phyloP scores from a whole-genome alignment of 2,329 filamentous ascomycete species.

The Alternaria burnsii region DNA sequence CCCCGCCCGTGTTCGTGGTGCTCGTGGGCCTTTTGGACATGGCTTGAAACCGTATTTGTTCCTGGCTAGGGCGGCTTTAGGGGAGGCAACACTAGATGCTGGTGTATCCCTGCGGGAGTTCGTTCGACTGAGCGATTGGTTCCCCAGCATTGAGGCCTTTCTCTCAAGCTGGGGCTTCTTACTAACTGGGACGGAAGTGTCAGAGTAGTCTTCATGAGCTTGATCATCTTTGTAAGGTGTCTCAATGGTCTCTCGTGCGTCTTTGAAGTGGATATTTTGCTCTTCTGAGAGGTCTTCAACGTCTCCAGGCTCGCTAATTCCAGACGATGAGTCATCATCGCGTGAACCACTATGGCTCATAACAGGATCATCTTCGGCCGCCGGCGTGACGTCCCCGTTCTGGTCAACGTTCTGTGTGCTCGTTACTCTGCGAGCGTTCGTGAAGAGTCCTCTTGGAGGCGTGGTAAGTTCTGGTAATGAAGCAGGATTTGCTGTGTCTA shows the following conservation, averaged over 20 bases:
- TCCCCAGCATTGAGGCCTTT: background rate
- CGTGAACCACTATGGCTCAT: background rate
- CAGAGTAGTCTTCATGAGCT: background rate
- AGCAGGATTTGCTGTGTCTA: background rate
- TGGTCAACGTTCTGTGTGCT: background rate
- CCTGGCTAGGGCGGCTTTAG: background rate
- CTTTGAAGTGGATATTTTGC: background rate
- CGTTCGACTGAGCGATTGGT: background rate
- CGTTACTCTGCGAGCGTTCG: background rate
- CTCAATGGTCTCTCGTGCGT: background rate
- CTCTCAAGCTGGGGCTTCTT: background rate
- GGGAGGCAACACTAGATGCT: background rate
- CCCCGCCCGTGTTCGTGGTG: background rate
- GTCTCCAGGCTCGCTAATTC: background rate
- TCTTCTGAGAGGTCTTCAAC: fast-evolving
- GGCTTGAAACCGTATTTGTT: background rate
- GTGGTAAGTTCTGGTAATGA: background rate
- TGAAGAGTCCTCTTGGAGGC: background rate
- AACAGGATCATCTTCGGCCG: background rate
- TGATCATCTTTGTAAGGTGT: background rate
- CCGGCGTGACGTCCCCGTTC: background rate
- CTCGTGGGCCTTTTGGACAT: background rate
- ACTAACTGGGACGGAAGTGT: background rate
- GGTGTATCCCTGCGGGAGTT: background rate
- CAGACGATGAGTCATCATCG: background rate